Percentiles rank a stretch among this genome's conserved stretches.
Evolutionary conservation across 2,329 filamentous ascomycete species (phyloP).

Genomic region (Colletotrichum sojae): DNA sequence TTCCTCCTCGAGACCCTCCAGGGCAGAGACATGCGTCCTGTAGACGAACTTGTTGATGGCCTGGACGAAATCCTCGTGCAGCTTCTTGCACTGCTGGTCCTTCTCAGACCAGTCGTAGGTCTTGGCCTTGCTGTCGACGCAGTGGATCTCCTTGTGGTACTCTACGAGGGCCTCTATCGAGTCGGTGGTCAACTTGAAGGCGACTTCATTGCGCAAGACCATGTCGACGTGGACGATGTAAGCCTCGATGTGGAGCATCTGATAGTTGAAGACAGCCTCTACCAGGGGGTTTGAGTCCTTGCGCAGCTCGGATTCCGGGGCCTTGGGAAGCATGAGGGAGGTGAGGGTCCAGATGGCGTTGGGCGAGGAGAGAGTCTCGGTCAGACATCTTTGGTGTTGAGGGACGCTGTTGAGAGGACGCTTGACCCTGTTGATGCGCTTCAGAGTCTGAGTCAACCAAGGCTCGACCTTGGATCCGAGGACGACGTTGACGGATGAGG

Average conservation of each 20-base stretch:
- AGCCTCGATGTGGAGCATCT: conserved; percentile 93
- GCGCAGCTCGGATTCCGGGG: conserved; percentile 86
- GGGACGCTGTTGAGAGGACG: conserved; percentile 96
- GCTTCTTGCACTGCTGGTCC: conserved; percentile 94
- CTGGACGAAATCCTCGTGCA: conserved; percentile 97
- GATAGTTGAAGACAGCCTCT: conserved; percentile 92
- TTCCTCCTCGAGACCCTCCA: conserved; percentile 97
- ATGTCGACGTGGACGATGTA: conserved; percentile 99
- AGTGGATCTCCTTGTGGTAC: conserved; percentile 97
- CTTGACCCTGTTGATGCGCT: conserved; percentile 97
- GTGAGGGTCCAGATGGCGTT: conserved; percentile 96
- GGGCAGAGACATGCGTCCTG: conserved; percentile 86
- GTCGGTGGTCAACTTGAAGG: conserved; percentile 96
- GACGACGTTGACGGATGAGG: conserved; percentile 93
- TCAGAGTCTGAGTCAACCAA: conserved; percentile 96
- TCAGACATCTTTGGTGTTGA: conserved; percentile 95
- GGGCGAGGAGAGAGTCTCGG: conserved; percentile 89
- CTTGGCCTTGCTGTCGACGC: conserved; percentile 87
- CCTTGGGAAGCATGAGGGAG: conserved; percentile 93
- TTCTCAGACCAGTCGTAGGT: conserved; percentile 98
- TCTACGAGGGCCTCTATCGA: conserved; percentile 94
- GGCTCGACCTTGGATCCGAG: conserved; percentile 92
- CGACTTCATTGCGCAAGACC: conserved; percentile 97
- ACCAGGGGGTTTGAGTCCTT: conserved; percentile 86
- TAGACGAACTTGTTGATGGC: conserved; percentile 98